Base-by-base conservation (phyloP, 2,329 filamentous ascomycete species). In the Juglanconis sp. region DNA sequence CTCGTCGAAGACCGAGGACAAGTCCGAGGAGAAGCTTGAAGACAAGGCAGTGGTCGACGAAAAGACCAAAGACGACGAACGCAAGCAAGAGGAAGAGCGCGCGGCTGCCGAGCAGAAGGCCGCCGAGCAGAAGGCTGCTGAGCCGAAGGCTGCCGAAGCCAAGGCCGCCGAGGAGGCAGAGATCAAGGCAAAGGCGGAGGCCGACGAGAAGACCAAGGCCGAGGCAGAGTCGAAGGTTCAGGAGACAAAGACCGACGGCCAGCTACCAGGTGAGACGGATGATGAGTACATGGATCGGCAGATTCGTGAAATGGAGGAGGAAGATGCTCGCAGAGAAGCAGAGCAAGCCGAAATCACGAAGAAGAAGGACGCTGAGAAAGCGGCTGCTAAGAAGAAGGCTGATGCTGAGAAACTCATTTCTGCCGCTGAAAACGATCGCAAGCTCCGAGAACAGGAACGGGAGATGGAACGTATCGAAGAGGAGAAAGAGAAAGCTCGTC, bases 401-500 rank as follows among this genome's bases (percentile, higher is more conserved):
- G 79, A 81, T 3, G 78, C 75, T 6, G 76, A 77, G 48, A 75
- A 78, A 65, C 72, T 72, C 56, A 71, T 74, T 9, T 80, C 78
- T 38, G 80, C 81, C 42, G 84, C 80, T 4, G 81, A 85, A n/a
- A 80, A 79, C 56, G 84, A 87, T 70, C 81, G 81, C 60, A 89
- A 87, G 74, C 83, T 92, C 61, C 85, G 83, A 24, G 89, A 92
- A 73, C 83, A 87, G 63, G 89, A 91, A 71, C 81, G 82, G 24
- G 89, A 89, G 75, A 88, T 87, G 81, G 87, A 89, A 68, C 86
- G 85, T 62, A 76, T 89, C 1, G 90, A 92, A 70, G 88, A 91
- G 73, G 88, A 87, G 72, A 83, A 82, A 67, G 87, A 87, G 71
- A 80, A 79, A 58, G 82, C 81, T 69, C 82, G 82, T 53, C 73